phyloP scores from a whole-genome alignment of 2,329 filamentous ascomycete species.

The Talaromyces sp. region DNA sequence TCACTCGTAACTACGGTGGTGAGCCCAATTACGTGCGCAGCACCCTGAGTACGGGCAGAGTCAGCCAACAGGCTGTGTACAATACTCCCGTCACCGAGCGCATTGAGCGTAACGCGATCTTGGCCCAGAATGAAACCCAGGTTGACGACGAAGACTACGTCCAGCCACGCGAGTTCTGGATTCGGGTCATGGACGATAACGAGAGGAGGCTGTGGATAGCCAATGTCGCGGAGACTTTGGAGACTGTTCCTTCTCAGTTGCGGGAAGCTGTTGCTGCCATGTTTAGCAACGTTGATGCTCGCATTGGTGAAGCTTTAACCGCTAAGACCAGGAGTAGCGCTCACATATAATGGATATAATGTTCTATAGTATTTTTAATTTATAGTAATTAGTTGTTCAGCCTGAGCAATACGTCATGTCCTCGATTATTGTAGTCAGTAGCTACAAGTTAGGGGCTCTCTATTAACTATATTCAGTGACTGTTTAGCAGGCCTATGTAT shows the following conservation, averaged over 20 bases:
- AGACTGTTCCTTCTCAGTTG: conserved; percentile 20
- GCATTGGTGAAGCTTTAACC: conserved; percentile 19
- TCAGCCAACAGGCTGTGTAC: not conserved
- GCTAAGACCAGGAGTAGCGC: not conserved
- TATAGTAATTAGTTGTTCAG: not conserved
- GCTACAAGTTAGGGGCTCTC: no score
- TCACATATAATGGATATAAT: not conserved
- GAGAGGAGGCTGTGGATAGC: conserved; percentile 20
- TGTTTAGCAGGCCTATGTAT: no score
- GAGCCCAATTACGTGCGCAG: conserved; percentile 13
- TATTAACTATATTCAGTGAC: no score
- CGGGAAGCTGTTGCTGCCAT: conserved; percentile 17
- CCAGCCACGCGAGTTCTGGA: conserved; percentile 13
- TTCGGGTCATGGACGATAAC: conserved; percentile 23
- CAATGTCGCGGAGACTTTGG: conserved; percentile 23
- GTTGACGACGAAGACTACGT: conserved; percentile 6
- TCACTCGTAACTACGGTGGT: conserved; percentile 7
- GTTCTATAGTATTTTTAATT: not conserved
- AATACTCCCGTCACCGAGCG: not conserved
- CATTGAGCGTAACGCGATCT: conserved; percentile 1
- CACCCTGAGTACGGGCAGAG: not conserved
- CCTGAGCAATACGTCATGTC: not conserved
- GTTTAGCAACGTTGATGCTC: conserved; percentile 21
- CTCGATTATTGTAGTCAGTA: not conserved
- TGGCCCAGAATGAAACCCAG: conserved; percentile 2